Base-by-base conservation (phyloP, 768 basidiomycete species). In the Pisolithus sp. region DNA sequence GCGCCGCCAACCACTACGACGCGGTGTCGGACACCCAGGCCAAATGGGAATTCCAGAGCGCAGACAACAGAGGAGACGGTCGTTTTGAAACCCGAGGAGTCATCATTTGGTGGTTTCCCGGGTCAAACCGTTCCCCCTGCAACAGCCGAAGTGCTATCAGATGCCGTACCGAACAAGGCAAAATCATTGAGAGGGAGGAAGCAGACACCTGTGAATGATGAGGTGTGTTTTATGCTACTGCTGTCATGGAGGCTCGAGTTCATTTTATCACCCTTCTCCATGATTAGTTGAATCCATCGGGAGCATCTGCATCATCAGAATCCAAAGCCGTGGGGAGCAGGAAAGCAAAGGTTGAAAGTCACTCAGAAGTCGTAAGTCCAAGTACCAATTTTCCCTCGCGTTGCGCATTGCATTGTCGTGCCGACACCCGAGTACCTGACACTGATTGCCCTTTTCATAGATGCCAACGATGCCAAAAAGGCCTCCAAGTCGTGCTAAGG, bases 131-230 rank as follows among this genome's bases (percentile, higher is more conserved):
- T 30, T 30, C 28, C 28, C 5, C 9, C 34, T 7, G 7, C 21
- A 24, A 5, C 15, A 9, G 55, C 61, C 42, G 62, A 68, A 26
- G 54, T 58, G 44, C 8, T 30, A 9, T 55, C 62, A 10, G 46
- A 13, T 4, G 15, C 31, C 34, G 57, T 57, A 10, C 55, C 60
- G 20, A 61, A 63, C 15, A 53, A 49, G 23, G 42, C 53, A 17
- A 53, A 48, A n/a, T 30, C 49, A 18, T 12, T 53, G 31, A 41
- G 53, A 46, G 53, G 48, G 10, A 49, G 48, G 36, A 49, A 53
- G 18, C 41, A 21, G 31, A 46, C 41, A 7, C 30, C 53, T 9
- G 48, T 40, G 3, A 41, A 44, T 10, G 36, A 44, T 20, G 52
- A 53, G 48, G 48, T 53, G 18, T 18, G 53, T 40, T 23, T 6